Conservation (phyloP, 1,284 basidiomycete genomes). For the Flammula alnicola region DNA sequence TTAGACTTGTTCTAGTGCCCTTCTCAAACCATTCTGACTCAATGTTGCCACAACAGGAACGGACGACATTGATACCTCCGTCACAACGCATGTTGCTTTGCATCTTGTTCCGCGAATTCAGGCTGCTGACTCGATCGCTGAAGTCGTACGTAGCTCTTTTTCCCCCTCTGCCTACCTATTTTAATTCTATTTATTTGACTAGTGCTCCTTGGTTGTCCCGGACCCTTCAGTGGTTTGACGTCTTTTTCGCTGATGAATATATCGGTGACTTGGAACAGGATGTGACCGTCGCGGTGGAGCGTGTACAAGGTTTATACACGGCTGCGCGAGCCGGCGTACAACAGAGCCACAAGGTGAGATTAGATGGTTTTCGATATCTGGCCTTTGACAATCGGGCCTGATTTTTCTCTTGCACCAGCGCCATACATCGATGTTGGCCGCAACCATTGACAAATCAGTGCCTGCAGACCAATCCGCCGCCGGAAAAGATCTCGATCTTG, state of each 20-base stretch:
- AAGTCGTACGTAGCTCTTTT: constrained; percentile 53
- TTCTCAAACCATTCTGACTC: neutral
- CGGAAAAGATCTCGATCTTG: constrained; percentile 31
- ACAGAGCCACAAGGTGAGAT: constrained; percentile 48
- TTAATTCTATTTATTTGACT: constrained; percentile 10
- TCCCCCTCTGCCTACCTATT: neutral
- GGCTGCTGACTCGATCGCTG: constrained; percentile 61
- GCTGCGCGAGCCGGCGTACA: constrained; percentile 51
- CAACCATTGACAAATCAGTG: constrained; percentile 14
- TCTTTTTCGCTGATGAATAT: constrained; percentile 40
- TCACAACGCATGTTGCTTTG: constrained; percentile 63
- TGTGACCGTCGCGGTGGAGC: constrained; percentile 42
- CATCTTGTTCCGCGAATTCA: constrained; percentile 62
- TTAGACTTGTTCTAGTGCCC: neutral
- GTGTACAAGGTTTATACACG: constrained; percentile 54
- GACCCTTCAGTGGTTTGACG: constrained; percentile 56
- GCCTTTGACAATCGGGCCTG: too few species aligned
- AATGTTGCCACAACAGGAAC: constrained; percentile 48
- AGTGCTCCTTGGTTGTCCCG: constrained; percentile 64
- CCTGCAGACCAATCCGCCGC: constrained; percentile 7
- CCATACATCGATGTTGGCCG: constrained; percentile 44
- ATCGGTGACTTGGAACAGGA: constrained; percentile 49
- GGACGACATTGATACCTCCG: constrained; percentile 47
- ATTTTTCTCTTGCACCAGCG: constrained; percentile 36
- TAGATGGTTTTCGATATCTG: neutral